These are phyloP conservation scores for Phytophthora quininea DNA, from an alignment of 352 stramenopile genomes.

Conservation along the genomic window DNA sequence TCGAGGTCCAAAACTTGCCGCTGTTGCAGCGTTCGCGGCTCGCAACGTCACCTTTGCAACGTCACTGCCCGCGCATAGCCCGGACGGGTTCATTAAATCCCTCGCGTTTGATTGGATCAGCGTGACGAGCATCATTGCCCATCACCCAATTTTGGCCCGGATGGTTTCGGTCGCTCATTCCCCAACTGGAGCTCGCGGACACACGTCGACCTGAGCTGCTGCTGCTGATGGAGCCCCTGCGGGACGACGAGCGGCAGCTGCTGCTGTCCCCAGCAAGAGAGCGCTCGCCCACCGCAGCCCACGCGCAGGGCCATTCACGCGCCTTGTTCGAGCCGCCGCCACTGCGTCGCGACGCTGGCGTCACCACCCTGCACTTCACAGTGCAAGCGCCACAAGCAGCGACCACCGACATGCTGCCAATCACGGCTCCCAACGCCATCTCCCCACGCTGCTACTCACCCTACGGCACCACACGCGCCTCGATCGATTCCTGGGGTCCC, in stretches of 20 bases:
- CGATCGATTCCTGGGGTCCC: constrained; percentile 27
- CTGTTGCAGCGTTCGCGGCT: not conserved
- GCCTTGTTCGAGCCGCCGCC: constrained; percentile 79
- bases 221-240: constrained; percentile 29
- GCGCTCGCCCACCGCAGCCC: constrained; percentile 15
- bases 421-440: constrained; percentile 20
- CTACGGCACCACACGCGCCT: constrained; percentile 20
- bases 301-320: constrained; percentile 20
- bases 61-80: not conserved
- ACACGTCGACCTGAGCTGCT: not conserved
- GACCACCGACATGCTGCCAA: constrained; percentile 25
- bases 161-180: not conserved
- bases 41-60: not conserved
- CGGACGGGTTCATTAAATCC: not conserved
- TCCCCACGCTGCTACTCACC: constrained; percentile 29
- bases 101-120: not conserved
- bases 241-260: constrained; percentile 25
- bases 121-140: not conserved
- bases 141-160: not conserved
- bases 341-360: constrained; percentile 62
- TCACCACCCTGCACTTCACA: constrained; percentile 56
- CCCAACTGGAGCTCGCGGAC: not conserved
- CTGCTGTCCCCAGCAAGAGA: constrained; percentile 22
- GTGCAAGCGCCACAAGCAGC: constrained; percentile 12
- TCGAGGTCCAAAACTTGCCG: not conserved